A percentile compares a stretch with the other conserved stretches of the same genome.
phyloP scores from a whole-genome alignment of 176 grass and related monocot species.

The Carex scoparia region DNA sequence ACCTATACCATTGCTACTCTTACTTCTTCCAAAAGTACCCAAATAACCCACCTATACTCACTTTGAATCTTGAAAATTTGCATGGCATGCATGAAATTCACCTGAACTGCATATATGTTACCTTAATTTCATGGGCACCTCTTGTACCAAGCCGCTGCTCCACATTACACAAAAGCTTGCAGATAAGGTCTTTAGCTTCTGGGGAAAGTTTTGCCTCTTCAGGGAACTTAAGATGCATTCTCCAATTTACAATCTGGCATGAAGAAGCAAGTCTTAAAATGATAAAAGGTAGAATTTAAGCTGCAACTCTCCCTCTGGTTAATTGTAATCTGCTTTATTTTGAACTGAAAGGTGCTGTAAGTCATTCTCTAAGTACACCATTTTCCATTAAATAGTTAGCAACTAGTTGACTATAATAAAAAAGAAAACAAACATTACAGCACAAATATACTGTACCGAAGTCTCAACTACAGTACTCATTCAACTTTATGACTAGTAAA shows the following conservation, averaged over 20 bases:
- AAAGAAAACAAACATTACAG: background rate
- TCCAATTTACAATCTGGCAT: conserved; percentile 94
- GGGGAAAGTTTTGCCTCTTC: conserved; percentile 87
- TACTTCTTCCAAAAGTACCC: background rate
- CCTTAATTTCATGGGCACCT: conserved; percentile 95
- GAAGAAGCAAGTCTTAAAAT: conserved; percentile 16
- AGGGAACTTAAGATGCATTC: conserved; percentile 93
- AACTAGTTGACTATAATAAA: background rate
- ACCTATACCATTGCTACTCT: background rate
- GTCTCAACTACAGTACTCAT: background rate
- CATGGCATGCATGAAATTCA: background rate
- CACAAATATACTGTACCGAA: background rate
- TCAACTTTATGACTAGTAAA: background rate
- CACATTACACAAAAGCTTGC: conserved; percentile 92
- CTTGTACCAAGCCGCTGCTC: conserved; percentile 87
- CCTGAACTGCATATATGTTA: background rate
- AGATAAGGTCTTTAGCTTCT: conserved; percentile 92
- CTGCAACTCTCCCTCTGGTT: background rate
- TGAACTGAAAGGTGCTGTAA: background rate
- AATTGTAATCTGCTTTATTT: background rate
- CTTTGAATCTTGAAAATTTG: background rate
- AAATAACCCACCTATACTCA: background rate
- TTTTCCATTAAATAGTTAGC: background rate
- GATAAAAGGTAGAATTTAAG: conserved; percentile 10
- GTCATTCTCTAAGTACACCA: background rate